Percentiles rank a stretch among this genome's conserved stretches.
These are phyloP conservation scores for Aureobasidium pullulans DNA, from an alignment of 2,329 filamentous ascomycete species.

Conservation along the genomic window DNA sequence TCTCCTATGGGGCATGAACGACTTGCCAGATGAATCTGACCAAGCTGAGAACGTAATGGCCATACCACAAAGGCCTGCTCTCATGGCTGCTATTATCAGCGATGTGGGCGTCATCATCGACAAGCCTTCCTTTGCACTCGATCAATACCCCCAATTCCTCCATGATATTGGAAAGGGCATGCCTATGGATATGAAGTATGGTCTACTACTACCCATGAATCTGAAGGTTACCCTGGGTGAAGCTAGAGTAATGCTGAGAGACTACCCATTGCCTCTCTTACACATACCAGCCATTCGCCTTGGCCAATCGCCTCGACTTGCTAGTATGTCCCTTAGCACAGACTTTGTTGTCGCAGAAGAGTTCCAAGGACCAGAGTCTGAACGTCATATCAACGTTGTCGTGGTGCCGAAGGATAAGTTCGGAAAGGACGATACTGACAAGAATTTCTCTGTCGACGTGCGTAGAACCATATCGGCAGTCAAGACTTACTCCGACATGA, in stretches of 20 bases:
- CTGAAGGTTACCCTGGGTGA: conserved; percentile 87
- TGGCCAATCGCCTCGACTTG: conserved; percentile 69
- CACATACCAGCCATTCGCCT: conserved; percentile 79
- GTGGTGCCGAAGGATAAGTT: conserved; percentile 66
- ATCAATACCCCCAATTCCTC: conserved; percentile 75
- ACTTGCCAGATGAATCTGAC: conserved; percentile 71
- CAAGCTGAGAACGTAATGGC: conserved; percentile 80
- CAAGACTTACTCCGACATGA: conserved; percentile 92
- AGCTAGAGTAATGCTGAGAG: conserved; percentile 73
- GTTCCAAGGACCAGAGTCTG: conserved; percentile 72
- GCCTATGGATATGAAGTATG: conserved; percentile 84
- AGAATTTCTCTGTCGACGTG: conserved; percentile 76
- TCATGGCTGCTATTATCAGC: conserved; percentile 73
- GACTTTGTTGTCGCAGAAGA: conserved; percentile 97
- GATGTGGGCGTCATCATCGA: conserved; percentile 82
- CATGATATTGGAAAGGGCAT: conserved; percentile 93
- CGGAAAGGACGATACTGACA: conserved; percentile 48
- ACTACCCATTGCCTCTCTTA: conserved; percentile 86
- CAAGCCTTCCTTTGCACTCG: conserved; percentile 83
- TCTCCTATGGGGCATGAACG: conserved; percentile 74
- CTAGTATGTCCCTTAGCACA: conserved; percentile 75
- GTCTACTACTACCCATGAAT: conserved; percentile 82
- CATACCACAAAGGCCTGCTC: conserved; percentile 73
- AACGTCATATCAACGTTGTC: conserved; percentile 70
- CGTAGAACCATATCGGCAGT: conserved; percentile 87